These are phyloP conservation scores for Lachancea meyersii DNA, from an alignment of 805 yeast genomes.

Conservation along the genomic window DNA sequence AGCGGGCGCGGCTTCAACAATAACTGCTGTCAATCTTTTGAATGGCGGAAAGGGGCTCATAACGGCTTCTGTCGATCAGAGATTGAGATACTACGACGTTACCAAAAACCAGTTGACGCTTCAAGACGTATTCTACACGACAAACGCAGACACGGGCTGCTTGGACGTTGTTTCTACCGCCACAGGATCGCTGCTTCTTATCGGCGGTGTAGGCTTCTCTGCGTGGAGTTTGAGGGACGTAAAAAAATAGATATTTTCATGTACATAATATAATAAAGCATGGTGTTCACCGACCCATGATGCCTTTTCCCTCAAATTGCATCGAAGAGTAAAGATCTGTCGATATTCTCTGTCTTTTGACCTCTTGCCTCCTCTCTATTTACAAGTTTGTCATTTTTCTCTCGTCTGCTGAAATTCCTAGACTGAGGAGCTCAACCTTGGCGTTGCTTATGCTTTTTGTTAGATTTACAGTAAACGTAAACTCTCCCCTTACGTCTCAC, in stretches of 20 bases:
- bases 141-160: constrained; percentile 89
- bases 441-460: constrained; percentile 91
- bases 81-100: constrained; percentile 58
- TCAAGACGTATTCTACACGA: constrained; percentile 50
- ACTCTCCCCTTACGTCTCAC: constrained; percentile 95
- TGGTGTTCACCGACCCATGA: neutral
- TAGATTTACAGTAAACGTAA: constrained; percentile 86
- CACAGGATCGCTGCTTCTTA: constrained; percentile 33
- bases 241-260: neutral
- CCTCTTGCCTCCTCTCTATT: neutral
- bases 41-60: constrained; percentile 34
- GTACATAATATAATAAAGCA: neutral
- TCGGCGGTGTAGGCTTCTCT: constrained; percentile 85
- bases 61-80: constrained; percentile 81
- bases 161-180: constrained; percentile 37
- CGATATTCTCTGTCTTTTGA: neutral
- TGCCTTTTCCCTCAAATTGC: neutral
- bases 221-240: constrained; percentile 12
- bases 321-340: neutral
- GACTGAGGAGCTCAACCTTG: constrained; percentile 48
- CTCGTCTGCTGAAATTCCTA: too few relatives aligned
- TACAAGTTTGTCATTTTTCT: constrained; percentile 10
- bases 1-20: constrained; percentile 79
- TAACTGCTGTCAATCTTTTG: constrained; percentile 53
- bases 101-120: constrained; percentile 24